A percentile compares a stretch with the other conserved stretches of the same genome.
These are phyloP conservation scores for Trifolium fragiferum DNA, from an alignment of 306 rosid genomes.

Conservation along the genomic window DNA sequence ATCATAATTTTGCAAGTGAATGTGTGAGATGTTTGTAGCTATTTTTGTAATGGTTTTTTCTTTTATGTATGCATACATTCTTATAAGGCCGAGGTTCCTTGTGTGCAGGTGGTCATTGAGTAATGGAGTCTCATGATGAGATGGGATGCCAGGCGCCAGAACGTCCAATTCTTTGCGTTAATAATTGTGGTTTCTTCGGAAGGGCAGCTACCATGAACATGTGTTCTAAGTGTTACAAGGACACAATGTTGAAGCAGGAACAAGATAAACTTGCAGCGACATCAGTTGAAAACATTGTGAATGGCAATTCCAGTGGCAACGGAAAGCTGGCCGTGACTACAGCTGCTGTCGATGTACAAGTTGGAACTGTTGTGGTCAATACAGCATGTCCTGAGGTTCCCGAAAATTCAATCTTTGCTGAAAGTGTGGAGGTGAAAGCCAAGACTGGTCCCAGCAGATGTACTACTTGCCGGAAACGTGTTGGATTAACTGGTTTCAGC, in stretches of 20 bases:
- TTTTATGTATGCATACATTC: background rate
- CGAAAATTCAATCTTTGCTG: conserved; percentile 49
- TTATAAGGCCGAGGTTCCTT: conserved; percentile 25
- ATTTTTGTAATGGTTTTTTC: background rate
- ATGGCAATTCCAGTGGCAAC: conserved; percentile 47
- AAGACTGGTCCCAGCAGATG: conserved; percentile 66
- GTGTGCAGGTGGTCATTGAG: conserved; percentile 48
- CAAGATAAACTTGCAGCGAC: conserved; percentile 67
- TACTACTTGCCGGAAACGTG: conserved; percentile 67
- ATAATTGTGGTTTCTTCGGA: conserved; percentile 85
- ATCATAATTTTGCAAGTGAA: conserved; percentile 6
- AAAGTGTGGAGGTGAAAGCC: conserved; percentile 48
- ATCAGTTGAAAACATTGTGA: conserved; percentile 71
- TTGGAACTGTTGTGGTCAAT: conserved; percentile 46
- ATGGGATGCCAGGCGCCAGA: conserved; percentile 82
- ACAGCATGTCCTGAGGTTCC: conserved; percentile 41
- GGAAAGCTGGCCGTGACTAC: conserved; percentile 52
- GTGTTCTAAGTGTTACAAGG: conserved; percentile 90
- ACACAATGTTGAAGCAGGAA: conserved; percentile 71
- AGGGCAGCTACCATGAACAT: conserved; percentile 81
- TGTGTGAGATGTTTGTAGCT: background rate
- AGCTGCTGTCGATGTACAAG: conserved; percentile 46
- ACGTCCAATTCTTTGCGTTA: conserved; percentile 70
- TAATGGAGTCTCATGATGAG: conserved; percentile 82
- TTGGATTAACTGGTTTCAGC: conserved; percentile 77